Evolutionary conservation across 2,329 filamentous ascomycete genomes (phyloP).

Genomic region (Rutstroemia sp.): DNA sequence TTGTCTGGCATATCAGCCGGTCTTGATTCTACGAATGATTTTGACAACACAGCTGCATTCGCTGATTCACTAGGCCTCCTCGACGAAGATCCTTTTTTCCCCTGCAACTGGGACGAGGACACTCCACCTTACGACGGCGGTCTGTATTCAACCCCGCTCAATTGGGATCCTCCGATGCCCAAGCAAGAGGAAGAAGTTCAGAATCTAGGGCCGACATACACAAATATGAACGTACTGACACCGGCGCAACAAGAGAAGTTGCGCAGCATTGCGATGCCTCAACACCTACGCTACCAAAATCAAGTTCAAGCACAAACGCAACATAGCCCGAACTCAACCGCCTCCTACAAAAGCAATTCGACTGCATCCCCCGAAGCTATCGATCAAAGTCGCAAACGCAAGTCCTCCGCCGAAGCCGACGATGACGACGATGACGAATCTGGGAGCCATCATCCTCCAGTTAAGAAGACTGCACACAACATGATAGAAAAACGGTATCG

Average conservation of each 20-base stretch:
- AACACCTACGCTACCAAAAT: conserved; percentile 47
- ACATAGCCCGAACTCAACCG: conserved; percentile 48
- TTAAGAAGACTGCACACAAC: conserved; percentile 94
- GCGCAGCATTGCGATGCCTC: conserved; percentile 57
- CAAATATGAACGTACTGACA: conserved; percentile 32
- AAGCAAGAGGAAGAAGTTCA: conserved; percentile 18
- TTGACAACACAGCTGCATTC: conserved; percentile 21
- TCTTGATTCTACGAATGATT: conserved; percentile 17
- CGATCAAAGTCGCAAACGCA: conserved; percentile 56
- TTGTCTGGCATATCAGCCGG: conserved; percentile 22
- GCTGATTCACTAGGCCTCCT: conserved; percentile 20
- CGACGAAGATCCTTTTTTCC: conserved; percentile 25
- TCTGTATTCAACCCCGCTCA: conserved; percentile 28
- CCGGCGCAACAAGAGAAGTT: conserved; percentile 54
- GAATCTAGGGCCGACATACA: conserved; percentile 3
- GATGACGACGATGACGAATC: conserved; percentile 55
- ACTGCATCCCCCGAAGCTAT: conserved; percentile 55
- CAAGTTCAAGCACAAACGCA: conserved; percentile 35
- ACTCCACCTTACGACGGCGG: conserved; percentile 27
- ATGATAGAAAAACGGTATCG: conserved; percentile 98
- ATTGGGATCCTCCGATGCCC: conserved; percentile 26
- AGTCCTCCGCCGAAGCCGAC: conserved; percentile 52
- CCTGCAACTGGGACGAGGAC: conserved; percentile 24
- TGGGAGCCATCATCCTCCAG: conserved; percentile 47
- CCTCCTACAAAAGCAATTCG: conserved; percentile 39